Percentiles rank a stretch among this genome's conserved stretches.
phyloP scores from a whole-genome alignment of 2,329 filamentous ascomycete genomes.

The Monilinia fructigena region DNA sequence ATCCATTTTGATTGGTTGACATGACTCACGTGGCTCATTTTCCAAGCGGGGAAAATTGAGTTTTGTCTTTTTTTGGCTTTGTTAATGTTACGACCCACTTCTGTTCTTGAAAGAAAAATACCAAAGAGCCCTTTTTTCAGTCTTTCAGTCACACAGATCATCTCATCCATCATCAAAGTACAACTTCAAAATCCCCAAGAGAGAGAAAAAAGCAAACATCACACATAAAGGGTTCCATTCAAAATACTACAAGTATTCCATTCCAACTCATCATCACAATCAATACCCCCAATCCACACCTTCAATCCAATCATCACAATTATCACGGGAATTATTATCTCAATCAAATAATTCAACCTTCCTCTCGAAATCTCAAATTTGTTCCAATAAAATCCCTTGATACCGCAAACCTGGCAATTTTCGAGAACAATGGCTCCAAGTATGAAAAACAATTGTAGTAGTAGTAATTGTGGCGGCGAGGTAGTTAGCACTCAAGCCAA shows the following conservation, averaged over 20 bases:
- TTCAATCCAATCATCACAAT: no score
- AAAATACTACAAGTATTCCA: background rate
- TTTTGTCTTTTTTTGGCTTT: constrained; percentile 1
- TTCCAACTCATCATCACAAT: background rate
- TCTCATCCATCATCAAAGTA: background rate
- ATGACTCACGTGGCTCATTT: background rate
- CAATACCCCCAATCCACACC: no score
- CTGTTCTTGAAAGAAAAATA: background rate
- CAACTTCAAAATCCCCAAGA: background rate
- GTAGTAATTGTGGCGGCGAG: constrained; percentile 71
- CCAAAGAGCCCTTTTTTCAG: background rate
- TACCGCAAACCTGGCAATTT: constrained; percentile 40
- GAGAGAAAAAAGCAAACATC: no score
- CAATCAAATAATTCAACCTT: constrained; percentile 21
- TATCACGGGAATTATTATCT: background rate
- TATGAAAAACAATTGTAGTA: constrained; percentile 47
- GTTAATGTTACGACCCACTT: background rate
- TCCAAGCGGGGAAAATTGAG: background rate
- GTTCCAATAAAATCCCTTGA: constrained; percentile 18
- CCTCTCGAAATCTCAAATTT: background rate
- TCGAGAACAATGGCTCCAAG: constrained; percentile 39
- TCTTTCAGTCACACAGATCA: background rate
- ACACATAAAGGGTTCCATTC: no score
- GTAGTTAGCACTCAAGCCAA: constrained; percentile 59
- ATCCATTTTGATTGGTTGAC: background rate